phyloP scores from a whole-genome alignment of 169 alveolate genomes.

The Blepharisma undulans region DNA sequence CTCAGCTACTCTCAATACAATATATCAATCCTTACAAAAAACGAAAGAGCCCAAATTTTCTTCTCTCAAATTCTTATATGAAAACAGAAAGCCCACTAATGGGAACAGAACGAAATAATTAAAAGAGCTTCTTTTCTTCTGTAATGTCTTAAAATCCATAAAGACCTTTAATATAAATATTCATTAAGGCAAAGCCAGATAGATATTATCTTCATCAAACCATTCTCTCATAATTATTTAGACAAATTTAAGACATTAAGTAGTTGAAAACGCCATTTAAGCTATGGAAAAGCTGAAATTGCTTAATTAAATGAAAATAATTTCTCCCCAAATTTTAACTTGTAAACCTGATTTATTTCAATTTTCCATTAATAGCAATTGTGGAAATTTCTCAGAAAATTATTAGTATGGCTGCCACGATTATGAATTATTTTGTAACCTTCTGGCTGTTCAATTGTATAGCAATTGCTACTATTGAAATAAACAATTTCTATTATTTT shows the following conservation, averaged over 20 bases:
- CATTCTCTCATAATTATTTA: too few species aligned
- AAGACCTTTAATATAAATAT: too few species aligned
- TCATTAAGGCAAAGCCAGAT: too few species aligned
- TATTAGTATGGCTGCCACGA: background rate
- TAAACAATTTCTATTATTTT: background rate
- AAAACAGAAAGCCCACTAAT: background rate
- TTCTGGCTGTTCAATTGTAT: background rate
- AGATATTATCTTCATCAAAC: too few species aligned
- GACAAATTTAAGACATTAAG: too few species aligned
- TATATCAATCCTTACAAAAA: background rate
- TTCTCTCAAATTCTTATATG: background rate
- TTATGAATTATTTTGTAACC: background rate
- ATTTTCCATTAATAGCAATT: background rate
- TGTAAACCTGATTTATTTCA: background rate
- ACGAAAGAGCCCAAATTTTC: conserved; percentile 16
- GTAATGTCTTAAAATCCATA: background rate
- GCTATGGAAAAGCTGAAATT: background rate
- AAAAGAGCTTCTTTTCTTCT: background rate
- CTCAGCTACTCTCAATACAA: background rate
- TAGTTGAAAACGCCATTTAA: background rate
- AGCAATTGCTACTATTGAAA: background rate
- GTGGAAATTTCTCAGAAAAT: background rate
- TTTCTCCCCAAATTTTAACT: background rate
- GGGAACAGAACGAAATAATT: background rate
- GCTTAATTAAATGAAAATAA: background rate